These are phyloP conservation scores for Ilyonectria sp. DNA, from an alignment of 2,329 filamentous ascomycete species.

Conservation along the genomic window DNA sequence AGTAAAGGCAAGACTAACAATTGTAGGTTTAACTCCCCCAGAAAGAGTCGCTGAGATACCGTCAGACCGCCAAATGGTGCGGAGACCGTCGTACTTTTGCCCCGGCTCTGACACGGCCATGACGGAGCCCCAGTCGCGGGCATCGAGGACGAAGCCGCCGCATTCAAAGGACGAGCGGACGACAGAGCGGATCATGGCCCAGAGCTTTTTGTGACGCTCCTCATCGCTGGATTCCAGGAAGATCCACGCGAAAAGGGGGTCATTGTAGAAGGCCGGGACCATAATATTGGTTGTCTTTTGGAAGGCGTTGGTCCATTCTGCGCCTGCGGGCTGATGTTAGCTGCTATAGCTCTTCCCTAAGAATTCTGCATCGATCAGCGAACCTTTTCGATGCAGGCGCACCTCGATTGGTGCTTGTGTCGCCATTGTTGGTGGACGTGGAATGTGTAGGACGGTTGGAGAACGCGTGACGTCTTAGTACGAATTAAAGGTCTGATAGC, in stretches of 20 bases:
- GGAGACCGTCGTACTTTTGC: conserved; percentile 26
- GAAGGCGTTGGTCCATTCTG: neutral
- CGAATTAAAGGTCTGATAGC: neutral
- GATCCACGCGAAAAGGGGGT: conserved; percentile 26
- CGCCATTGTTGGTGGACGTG: neutral
- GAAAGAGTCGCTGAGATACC: conserved; percentile 27
- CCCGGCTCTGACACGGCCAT: conserved; percentile 33
- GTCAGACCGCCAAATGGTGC: conserved; percentile 14
- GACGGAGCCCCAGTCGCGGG: conserved; percentile 23
- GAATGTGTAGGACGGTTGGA: neutral
- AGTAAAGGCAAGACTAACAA: conserved; percentile 6
- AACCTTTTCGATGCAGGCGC: neutral
- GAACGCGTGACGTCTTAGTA: neutral
- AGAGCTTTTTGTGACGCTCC: conserved; percentile 18
- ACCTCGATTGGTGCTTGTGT: neutral
- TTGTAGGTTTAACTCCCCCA: conserved; percentile 18
- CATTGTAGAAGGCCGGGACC: conserved; percentile 22
- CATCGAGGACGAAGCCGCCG: conserved; percentile 30
- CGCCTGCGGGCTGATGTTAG: neutral
- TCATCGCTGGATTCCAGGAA: conserved; percentile 17
- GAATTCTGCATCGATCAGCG: too few relatives aligned
- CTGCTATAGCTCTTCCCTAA: too few relatives aligned
- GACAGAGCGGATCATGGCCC: conserved; percentile 22
- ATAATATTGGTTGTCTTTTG: conserved; percentile 11
- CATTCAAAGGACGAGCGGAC: conserved; percentile 8